Evolutionary conservation across 2,329 filamentous ascomycete genomes (phyloP).

Genomic region (Stagonosporopsis rhizophila): DNA sequence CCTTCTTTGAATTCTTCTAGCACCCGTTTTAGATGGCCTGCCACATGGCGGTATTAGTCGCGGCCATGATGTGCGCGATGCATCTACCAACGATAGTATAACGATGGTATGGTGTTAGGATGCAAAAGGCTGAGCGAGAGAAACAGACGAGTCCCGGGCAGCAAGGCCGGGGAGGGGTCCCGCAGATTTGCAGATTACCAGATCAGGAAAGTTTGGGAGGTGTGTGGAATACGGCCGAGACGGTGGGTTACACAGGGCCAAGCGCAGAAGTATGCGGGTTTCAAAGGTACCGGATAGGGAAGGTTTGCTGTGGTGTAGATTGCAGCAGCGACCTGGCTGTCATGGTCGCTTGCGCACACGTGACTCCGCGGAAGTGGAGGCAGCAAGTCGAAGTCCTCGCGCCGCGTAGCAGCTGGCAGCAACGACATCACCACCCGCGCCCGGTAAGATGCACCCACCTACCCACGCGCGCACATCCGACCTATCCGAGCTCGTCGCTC

Average conservation of each 20-base stretch:
- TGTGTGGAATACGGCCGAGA: too few relatives aligned
- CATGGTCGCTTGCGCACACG: not conserved
- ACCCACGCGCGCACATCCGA: not conserved
- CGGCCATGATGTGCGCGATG: slow-evolving; percentile 39
- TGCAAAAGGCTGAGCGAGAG: too few relatives aligned
- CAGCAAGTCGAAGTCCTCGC: not conserved
- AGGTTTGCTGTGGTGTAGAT: not conserved
- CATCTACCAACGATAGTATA: not conserved
- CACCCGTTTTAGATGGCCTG: slow-evolving; percentile 39
- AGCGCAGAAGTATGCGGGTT: not conserved
- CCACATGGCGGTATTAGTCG: slow-evolving; percentile 22
- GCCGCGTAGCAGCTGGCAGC: too few relatives aligned
- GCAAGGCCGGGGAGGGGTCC: too few relatives aligned
- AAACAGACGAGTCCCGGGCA: too few relatives aligned
- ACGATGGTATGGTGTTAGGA: not conserved
- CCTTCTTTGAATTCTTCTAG: slow-evolving; percentile 21
- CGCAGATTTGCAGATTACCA: too few relatives aligned
- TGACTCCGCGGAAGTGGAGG: not conserved
- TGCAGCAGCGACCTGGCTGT: too few relatives aligned
- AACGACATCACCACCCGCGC: not conserved
- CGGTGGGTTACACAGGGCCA: too few relatives aligned
- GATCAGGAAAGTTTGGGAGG: too few relatives aligned
- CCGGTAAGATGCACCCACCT: not conserved
- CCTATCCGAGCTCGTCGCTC: not conserved
- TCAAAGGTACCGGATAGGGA: not conserved